Percentiles rank a stretch among this genome's conserved stretches.
Evolutionary conservation across 2,329 filamentous ascomycete species (phyloP).

Genomic region (Claviceps africana): DNA sequence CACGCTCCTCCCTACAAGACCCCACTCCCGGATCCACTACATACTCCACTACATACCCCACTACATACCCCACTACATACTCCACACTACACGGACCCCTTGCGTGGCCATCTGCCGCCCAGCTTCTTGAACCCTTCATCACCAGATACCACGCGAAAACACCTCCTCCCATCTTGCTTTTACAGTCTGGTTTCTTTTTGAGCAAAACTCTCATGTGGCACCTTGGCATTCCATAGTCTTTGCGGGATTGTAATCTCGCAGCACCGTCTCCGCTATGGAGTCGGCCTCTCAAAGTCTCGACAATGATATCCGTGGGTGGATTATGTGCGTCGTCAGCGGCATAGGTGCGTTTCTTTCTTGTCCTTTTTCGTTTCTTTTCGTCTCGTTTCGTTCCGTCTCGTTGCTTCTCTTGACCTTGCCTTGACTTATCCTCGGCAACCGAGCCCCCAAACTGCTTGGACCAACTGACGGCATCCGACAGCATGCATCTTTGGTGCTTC

Average conservation of each 20-base stretch:
- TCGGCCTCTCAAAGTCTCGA: conserved; percentile 29
- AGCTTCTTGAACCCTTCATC: background rate
- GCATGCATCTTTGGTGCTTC: conserved; percentile 62
- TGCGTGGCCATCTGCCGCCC: no score
- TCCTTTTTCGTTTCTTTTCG: no score
- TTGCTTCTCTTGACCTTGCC: no score
- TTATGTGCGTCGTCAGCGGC: conserved; percentile 77
- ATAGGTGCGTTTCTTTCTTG: conserved; percentile 33
- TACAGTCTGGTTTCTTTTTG: no score
- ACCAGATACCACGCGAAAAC: background rate
- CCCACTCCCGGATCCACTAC: no score
- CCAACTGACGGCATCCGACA: conserved; percentile 11
- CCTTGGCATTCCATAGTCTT: background rate
- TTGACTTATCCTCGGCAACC: background rate
- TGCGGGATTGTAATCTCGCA: background rate
- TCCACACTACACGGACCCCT: background rate
- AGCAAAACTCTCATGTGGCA: conserved; percentile 3
- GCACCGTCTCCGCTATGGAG: conserved; percentile 29
- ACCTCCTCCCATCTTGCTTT: no score
- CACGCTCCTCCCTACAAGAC: no score
- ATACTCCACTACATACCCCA: no score
- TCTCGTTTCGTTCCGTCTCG: no score
- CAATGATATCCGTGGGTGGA: conserved; percentile 86
- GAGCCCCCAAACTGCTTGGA: no score
- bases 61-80: no score